Base-by-base conservation (phyloP, 768 basidiomycete genomes). In the Tulasnella sp. region DNA sequence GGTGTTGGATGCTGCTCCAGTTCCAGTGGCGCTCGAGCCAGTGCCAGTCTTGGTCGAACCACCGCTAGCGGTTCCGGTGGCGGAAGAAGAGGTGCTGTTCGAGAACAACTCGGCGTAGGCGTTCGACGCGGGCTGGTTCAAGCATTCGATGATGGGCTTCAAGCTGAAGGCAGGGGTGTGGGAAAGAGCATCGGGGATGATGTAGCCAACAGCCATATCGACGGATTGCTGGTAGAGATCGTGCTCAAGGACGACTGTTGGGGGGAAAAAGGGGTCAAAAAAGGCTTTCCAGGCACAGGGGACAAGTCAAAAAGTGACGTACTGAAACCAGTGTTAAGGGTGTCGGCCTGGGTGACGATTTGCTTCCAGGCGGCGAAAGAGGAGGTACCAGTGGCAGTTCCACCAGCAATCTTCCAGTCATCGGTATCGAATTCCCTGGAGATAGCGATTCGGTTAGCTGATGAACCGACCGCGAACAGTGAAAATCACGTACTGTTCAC, bases 341-440 rank as follows among this genome's bases (percentile, higher is more conserved):
- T 82, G 7, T 89, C 86, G 2, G 92, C 91, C 78, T 91, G 90
- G 71, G 83, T 84, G 67, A 98, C 86, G 83, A 97, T 94, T 40
- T 81, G 81, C 80, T 94, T 83, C 84, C 97, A 96, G 42, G 88
- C 89, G 42, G 86, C 83, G 79, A 88, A 88, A 34, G 91, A 89
- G 38, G 88, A 85, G n/a, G 85, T 81, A n/a, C 91, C 93, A 42
- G 84, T 87, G 17, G 90, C 88, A n/a, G 82, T 73, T 14, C 94
- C 94, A 78, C 88, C 93, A 49, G 93, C 89, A 70, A 97, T 94
- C 79, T 88, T 87, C 96, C 96, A 98, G 81, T 98, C 91, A 76
- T 92, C 90, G 52, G 92, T 93, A 80, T 93, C 91, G 80, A 92
- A 93, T 31, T 78, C 71, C 34, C 72, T 85, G 69, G 83, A 82